These are phyloP conservation scores for Umbelopsis ramanniana DNA, from an alignment of 192 early-diverging fungal species.

Conservation along the genomic window DNA sequence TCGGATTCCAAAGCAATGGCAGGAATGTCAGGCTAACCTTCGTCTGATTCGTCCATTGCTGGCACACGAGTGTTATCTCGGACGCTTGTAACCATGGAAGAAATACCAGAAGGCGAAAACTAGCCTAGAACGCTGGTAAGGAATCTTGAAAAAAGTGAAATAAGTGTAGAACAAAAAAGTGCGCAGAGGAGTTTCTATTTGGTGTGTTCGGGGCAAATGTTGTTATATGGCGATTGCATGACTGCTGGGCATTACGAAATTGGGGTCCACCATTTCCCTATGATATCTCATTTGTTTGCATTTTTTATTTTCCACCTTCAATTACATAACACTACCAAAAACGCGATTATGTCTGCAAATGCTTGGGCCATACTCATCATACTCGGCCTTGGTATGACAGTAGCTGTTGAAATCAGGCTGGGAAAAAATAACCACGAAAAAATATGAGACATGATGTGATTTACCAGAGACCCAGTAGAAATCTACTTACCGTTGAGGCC, in stretches of 20 bases:
- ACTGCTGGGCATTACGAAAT: not conserved
- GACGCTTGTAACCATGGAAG: conserved; percentile 20
- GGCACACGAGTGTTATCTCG: not conserved
- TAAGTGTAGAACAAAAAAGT: not conserved
- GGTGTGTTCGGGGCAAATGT: not conserved
- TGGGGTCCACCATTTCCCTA: not conserved
- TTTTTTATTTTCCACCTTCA: conserved; percentile 2
- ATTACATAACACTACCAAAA: conserved; percentile 60
- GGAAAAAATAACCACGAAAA: conserved; percentile 17
- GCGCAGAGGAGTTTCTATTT: conserved; percentile 3
- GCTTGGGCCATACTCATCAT: conserved; percentile 96
- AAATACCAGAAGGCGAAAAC: conserved; percentile 12
- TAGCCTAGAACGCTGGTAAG: not conserved
- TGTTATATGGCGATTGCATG: not conserved
- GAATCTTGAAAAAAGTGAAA: not conserved
- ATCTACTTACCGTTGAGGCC: conserved; percentile 78
- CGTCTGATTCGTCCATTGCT: conserved; percentile 12
- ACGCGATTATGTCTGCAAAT: conserved; percentile 94
- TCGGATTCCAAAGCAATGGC: not conserved
- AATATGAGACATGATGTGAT: not conserved
- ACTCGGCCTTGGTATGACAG: conserved; percentile 97
- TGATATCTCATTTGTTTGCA: not conserved
- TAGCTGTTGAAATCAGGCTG: conserved; percentile 88
- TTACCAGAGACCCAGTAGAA: not conserved
- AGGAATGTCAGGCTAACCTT: not conserved